Evolutionary conservation across 2,329 filamentous ascomycete species (phyloP), one percentile per base, ranked within the genome.

Genomic region (Alternaria triticina): DNA sequence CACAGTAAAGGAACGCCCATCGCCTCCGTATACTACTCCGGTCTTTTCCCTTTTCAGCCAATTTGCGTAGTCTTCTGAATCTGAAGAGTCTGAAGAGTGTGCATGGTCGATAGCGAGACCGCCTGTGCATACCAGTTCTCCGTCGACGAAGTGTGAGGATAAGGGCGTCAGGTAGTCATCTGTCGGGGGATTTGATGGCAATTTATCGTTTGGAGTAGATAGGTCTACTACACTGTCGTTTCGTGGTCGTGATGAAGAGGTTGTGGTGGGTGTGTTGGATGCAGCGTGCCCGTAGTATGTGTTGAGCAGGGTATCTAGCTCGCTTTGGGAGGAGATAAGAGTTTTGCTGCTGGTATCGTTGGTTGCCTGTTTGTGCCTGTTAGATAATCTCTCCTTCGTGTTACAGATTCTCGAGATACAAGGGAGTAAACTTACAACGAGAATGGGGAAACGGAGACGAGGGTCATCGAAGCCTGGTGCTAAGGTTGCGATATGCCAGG

Each of bases 341-440:
- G 22, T 23, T n/a, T 15, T 46, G 10, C 22, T 46, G 22, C 44
- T 25, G 44, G 7, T 46, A 1, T 46, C 20, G 22, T 46, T n/a
- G 44, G 20, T 25, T 0, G 44, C 20, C 44, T 46, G 7, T 1
- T 46, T 22, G 0, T 45, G 3, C 17, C 22, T 46, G 22, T 46
- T 2, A 46, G 44, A 15, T 15, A 17, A 1, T 6, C 4, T 1
- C 2, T 46, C 20, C 9, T 9, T 9, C 22, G 6, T 46, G 1
- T 3, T 46, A 0, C 13, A 2, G 4, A 3, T 25, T 7, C 2
- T 2, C 13, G 1, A 6, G 1, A 22, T 46, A 23, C 4, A 7
- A 3, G 1, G 4, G 22, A 20, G 20, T 40, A 40, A 9, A 46
- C 22, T 46, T 10, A 46, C 44, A 46, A 46, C 4, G 12, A 23